Evolutionary conservation across 176 grass and related monocot species (phyloP).

Genomic region (Cocos nucifera): DNA sequence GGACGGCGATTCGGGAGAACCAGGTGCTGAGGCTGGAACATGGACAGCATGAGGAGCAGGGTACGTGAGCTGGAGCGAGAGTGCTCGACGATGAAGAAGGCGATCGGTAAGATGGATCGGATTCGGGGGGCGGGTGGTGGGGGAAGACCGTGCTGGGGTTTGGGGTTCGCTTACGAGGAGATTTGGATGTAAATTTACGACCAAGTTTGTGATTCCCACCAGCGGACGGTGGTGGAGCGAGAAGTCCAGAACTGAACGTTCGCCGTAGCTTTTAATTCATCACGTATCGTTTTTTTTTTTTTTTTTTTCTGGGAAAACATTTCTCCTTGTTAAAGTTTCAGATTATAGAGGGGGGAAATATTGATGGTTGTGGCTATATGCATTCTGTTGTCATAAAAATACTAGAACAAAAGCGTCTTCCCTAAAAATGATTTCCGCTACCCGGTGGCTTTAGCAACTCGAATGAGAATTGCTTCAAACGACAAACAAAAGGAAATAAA

Average conservation of each 20-base stretch:
- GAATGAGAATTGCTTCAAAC: no score
- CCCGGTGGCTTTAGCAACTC: no score
- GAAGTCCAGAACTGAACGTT: slow-evolving; percentile 21
- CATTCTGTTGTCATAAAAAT: no score
- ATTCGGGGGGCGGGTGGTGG: slow-evolving; percentile 12
- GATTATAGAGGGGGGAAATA: no score
- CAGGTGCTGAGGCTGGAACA: slow-evolving; percentile 87
- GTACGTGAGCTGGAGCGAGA: slow-evolving; percentile 94
- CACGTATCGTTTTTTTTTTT: no score
- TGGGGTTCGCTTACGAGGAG: slow-evolving; percentile 55
- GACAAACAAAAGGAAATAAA: no score
- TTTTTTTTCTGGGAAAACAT: no score
- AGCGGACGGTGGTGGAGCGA: slow-evolving; percentile 58
- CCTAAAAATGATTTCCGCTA: no score
- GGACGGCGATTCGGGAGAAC: slow-evolving; percentile 49
- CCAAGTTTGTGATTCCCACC: slow-evolving; percentile 91
- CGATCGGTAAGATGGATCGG: slow-evolving; percentile 74
- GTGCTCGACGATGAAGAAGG: slow-evolving; percentile 84
- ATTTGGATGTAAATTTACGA: slow-evolving; percentile 84
- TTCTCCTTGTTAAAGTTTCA: no score
- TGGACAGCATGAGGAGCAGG: slow-evolving; percentile 92
- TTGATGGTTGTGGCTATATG: no score
- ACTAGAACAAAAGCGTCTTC: no score
- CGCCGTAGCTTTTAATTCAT: no score
- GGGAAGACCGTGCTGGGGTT: slow-evolving; percentile 2